Conservation (phyloP, 331 rosid genomes). For the Pyracantha coccinea region DNA sequence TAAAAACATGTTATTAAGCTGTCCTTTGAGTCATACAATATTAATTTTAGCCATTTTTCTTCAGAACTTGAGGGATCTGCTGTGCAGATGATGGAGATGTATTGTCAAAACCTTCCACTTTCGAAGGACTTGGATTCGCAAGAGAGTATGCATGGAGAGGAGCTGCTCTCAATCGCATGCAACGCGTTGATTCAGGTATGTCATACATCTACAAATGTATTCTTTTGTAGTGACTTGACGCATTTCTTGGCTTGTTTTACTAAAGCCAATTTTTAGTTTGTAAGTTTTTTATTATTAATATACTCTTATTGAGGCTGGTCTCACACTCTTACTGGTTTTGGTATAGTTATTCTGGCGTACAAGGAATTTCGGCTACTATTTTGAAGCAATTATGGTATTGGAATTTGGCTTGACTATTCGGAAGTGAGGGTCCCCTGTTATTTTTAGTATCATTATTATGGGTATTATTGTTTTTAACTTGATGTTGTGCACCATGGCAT, state of each 20-base stretch:
- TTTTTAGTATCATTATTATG: constrained; percentile 1
- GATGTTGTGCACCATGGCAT: neutral
- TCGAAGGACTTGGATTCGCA: constrained; percentile 91
- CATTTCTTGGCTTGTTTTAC: neutral
- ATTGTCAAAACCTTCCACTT: constrained; percentile 73
- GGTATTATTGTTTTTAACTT: neutral
- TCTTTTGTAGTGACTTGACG: neutral
- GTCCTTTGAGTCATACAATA: constrained; percentile 4
- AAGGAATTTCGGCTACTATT: constrained; percentile 57
- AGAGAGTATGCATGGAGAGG: constrained; percentile 85
- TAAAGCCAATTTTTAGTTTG: neutral
- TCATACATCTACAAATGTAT: neutral
- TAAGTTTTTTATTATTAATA: neutral
- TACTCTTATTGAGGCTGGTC: neutral
- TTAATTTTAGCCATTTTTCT: constrained; percentile 26
- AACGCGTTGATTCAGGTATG: constrained; percentile 79
- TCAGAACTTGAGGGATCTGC: constrained; percentile 71
- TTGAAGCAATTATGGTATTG: constrained; percentile 88
- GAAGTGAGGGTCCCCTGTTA: constrained; percentile 41
- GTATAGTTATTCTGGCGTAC: constrained; percentile 84
- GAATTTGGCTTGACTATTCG: constrained; percentile 82
- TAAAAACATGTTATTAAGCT: constrained; percentile 14
- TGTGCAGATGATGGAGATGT: constrained; percentile 70
- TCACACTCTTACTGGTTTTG: constrained; percentile 8
- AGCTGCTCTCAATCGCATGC: constrained; percentile 67